Conservation (phyloP, 768 basidiomycete genomes). For the Mycena amicta region DNA sequence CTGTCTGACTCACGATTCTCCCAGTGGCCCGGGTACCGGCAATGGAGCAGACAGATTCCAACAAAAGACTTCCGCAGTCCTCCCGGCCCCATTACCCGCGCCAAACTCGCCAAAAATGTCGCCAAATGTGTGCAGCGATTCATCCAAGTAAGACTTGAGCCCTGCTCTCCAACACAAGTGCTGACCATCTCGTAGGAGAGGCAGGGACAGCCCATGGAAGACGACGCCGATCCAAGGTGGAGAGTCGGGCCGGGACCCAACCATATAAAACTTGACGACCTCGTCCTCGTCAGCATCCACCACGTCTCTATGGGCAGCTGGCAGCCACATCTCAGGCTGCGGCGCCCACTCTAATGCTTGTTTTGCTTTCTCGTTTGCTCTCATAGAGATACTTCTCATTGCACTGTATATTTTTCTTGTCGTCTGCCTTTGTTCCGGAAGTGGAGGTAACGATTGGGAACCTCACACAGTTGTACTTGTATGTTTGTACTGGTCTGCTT, state of each 20-base stretch:
- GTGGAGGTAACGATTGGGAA: neutral
- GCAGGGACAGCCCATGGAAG: slow-evolving; percentile 56
- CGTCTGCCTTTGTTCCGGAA: slow-evolving; percentile 10
- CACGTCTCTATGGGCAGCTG: slow-evolving; percentile 83
- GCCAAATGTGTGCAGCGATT: slow-evolving; percentile 77
- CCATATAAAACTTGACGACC: slow-evolving; percentile 63
- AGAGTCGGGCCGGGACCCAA: slow-evolving; percentile 55
- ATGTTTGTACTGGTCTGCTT: neutral
- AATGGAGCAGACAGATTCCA: slow-evolving; percentile 82
- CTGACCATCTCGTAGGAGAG: slow-evolving; percentile 44
- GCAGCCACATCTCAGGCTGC: slow-evolving; percentile 76
- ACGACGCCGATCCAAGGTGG: slow-evolving; percentile 64
- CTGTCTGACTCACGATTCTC: slow-evolving; percentile 6
- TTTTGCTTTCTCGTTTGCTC: too few species aligned
- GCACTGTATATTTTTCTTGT: neutral
- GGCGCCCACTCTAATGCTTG: slow-evolving; percentile 36
- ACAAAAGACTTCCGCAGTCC: slow-evolving; percentile 81
- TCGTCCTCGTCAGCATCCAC: slow-evolving; percentile 77
- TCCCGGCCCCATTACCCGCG: slow-evolving; percentile 73
- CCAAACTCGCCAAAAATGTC: slow-evolving; percentile 78
- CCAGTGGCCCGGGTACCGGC: slow-evolving; percentile 80
- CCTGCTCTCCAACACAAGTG: neutral
- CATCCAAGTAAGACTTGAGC: slow-evolving; percentile 47
- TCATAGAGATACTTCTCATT: too few species aligned
- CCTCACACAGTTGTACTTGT: slow-evolving; percentile 1